Conservation (phyloP, 768 basidiomycete genomes). For the Mycena haematopus region DNA sequence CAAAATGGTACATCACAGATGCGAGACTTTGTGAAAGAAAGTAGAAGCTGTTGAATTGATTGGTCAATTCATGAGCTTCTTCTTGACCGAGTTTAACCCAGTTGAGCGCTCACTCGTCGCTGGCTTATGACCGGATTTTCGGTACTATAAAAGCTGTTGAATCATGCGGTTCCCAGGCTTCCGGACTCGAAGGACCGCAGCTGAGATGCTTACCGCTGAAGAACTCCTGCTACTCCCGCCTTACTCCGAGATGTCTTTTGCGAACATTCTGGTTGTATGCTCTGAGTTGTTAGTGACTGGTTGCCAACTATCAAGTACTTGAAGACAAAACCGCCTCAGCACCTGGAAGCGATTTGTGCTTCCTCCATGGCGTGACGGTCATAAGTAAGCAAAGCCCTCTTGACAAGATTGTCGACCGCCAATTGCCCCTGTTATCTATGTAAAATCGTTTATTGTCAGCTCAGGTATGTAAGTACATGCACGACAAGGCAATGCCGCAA, state of each 20-base stretch:
- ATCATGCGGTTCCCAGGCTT: background rate
- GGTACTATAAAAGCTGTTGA: slow-evolving; percentile 1
- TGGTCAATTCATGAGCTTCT: background rate
- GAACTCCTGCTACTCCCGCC: background rate
- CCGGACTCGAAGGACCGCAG: too few species aligned
- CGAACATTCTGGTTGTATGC: too few species aligned
- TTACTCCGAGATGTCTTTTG: too few species aligned
- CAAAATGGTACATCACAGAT: background rate
- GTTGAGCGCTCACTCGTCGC: background rate
- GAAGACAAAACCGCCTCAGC: too few species aligned
- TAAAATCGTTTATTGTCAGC: slow-evolving; percentile 12
- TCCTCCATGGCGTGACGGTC: too few species aligned
- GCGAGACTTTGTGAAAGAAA: background rate
- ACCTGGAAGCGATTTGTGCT: too few species aligned
- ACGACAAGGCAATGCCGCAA: slow-evolving; percentile 23
- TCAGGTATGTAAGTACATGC: slow-evolving; percentile 20
- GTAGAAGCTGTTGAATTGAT: slow-evolving; percentile 1
- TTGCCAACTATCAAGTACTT: too few species aligned
- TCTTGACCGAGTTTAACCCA: too few species aligned
- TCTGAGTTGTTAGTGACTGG: too few species aligned
- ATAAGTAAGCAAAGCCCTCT: too few species aligned
- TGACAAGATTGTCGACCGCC: background rate
- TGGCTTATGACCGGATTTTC: background rate
- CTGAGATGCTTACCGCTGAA: too few species aligned
- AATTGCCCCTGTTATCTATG: background rate